Evolutionary conservation across 2,329 filamentous ascomycete species (phyloP).

Genomic region (Fusarium irregulare): DNA sequence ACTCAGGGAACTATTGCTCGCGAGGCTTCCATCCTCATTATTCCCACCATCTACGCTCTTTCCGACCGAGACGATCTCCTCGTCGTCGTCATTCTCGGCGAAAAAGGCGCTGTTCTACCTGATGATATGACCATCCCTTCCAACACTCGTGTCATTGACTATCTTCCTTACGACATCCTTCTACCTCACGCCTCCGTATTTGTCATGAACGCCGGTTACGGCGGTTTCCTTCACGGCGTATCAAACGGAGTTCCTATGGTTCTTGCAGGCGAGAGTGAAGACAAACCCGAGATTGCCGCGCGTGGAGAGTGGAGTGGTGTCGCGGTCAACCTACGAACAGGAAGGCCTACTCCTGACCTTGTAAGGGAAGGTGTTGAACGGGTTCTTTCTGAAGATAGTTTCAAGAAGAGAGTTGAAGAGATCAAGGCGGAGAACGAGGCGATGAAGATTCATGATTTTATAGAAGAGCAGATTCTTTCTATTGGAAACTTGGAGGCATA

Average conservation of each 20-base stretch:
- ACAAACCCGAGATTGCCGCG: slow-evolving; percentile 56
- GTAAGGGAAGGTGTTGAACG: slow-evolving; percentile 48
- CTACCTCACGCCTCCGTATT: slow-evolving; percentile 59
- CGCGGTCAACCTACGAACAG: slow-evolving; percentile 57
- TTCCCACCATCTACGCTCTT: slow-evolving; percentile 59
- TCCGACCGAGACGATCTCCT: slow-evolving; percentile 54
- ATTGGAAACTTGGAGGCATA: slow-evolving; percentile 3
- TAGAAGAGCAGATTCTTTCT: slow-evolving; percentile 41
- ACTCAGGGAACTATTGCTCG: slow-evolving; percentile 60
- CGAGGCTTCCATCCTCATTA: slow-evolving; percentile 55
- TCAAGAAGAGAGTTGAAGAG: slow-evolving; percentile 48
- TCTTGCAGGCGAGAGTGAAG: slow-evolving; percentile 55
- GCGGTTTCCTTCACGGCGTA: slow-evolving; percentile 58
- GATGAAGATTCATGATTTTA: slow-evolving; percentile 40
- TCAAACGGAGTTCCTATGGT: slow-evolving; percentile 61
- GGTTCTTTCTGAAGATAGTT: slow-evolving; percentile 47
- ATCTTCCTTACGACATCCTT: slow-evolving; percentile 60
- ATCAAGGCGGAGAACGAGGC: slow-evolving; percentile 51
- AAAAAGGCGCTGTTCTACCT: slow-evolving; percentile 41
- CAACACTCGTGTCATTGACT: slow-evolving; percentile 60
- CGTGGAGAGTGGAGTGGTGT: slow-evolving; percentile 58
- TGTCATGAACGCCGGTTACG: slow-evolving; percentile 62
- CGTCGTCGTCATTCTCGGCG: slow-evolving; percentile 49
- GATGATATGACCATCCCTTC: slow-evolving; percentile 48
- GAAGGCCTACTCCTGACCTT: slow-evolving; percentile 46